Percentiles rank a stretch among this genome's conserved stretches.
These are phyloP conservation scores for Aspergillus indologenus DNA, from an alignment of 495 filamentous ascomycete genomes.

Conservation along the genomic window DNA sequence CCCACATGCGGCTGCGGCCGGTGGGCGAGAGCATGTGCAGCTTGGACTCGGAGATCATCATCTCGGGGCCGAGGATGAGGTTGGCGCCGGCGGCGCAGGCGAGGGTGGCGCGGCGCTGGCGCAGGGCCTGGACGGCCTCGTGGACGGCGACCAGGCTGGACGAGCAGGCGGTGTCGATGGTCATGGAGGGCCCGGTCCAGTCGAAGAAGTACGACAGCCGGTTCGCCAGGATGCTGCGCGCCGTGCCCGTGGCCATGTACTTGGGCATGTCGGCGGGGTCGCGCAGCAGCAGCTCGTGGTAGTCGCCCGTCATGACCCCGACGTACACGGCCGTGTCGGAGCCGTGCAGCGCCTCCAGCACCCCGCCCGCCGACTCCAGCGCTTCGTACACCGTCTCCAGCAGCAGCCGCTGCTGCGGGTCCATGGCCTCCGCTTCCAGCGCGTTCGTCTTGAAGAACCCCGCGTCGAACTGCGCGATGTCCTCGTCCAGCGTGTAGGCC, in stretches of 20 bases:
- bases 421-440: too few relatives aligned
- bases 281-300: slow-evolving; percentile 33
- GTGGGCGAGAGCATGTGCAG: slow-evolving; percentile 26
- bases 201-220: slow-evolving; percentile 39
- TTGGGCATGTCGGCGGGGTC: slow-evolving; percentile 40
- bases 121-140: slow-evolving; percentile 28
- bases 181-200: slow-evolving; percentile 31
- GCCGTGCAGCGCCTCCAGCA: slow-evolving; percentile 41
- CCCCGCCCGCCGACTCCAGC: too few relatives aligned
- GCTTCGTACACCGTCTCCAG: too few relatives aligned
- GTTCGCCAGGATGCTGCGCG: slow-evolving; percentile 33
- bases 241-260: slow-evolving; percentile 49
- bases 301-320: slow-evolving; percentile 45
- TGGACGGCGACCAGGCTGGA: slow-evolving; percentile 36
- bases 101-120: slow-evolving; percentile 23
- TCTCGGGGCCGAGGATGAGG: slow-evolving; percentile 26
- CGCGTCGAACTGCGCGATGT: slow-evolving; percentile 46
- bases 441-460: too few relatives aligned
- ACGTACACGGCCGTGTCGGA: slow-evolving; percentile 46
- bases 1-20: slow-evolving; percentile 30
- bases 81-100: slow-evolving; percentile 30
- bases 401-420: too few relatives aligned
- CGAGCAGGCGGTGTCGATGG: slow-evolving; percentile 41
- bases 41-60: slow-evolving; percentile 10
- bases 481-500: slow-evolving; percentile 46